Evolutionary conservation across 2,329 filamentous ascomycete species (phyloP), one percentile per base, ranked within the genome.

Genomic region (Xylaria hypoxylon): DNA sequence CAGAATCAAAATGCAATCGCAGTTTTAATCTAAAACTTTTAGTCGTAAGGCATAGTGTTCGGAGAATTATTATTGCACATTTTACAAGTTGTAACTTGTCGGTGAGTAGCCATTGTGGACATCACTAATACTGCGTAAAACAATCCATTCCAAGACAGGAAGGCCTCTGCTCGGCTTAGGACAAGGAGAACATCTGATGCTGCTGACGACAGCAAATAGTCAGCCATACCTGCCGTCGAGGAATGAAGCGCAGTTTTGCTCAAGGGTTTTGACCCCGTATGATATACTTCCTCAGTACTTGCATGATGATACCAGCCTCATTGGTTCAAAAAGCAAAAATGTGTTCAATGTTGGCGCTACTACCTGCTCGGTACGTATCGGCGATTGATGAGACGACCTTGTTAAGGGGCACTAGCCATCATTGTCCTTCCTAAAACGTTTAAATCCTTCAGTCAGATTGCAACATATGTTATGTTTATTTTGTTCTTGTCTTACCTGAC

Each of bases 371-470:
- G 8, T 35, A 10, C 1, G 33, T 35, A 35, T 50, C 17, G 24
- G 17, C 44, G 28, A 42, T 52, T 52, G 60, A 50, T 50, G 50
- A 45, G 31, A 45, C 22, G n/a, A 31, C 35, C 26, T 33, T n/a
- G 38, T 61, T 40, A 48, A 40, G 51, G 35, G 26, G 28, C 40
- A 33, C 15, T 19, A 26, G 19, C 60, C 44, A 26, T 45, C 10
- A 45, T 52, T 11, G 63, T 53, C 64, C 67, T 68, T 68, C 59
- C 67, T 55, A 67, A 68, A 67, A 42, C 35, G 57, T 53, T 59
- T 35, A 33, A 57, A 51, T 17, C 31, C 52, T 60, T 17, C 57
- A 5, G 42, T 56, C 33, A 31, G 28, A 63, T 68, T 63, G 31
- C 62, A 68, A 65, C 63, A 59, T 60, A 62, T 47, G 44, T 61